phyloP scores from a whole-genome alignment of 345 rosid species.

The Eucalyptus tenuipes region DNA sequence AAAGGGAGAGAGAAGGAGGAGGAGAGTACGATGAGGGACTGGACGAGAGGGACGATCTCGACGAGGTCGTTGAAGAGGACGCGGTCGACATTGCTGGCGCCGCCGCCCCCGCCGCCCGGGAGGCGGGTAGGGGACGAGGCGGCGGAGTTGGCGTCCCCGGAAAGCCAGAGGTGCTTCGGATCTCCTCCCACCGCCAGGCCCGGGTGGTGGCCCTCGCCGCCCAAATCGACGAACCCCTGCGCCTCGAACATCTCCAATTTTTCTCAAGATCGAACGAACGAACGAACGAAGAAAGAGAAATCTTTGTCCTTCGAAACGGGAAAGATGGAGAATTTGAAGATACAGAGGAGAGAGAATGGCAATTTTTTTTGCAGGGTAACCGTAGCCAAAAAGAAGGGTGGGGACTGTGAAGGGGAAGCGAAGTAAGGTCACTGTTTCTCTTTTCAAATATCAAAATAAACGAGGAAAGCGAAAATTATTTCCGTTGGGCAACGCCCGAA shows the following conservation, averaged over 20 bases:
- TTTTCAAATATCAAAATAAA: not conserved
- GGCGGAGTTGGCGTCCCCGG: constrained; percentile 21
- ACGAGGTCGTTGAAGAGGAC: constrained; percentile 78
- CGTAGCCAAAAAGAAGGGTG: not conserved
- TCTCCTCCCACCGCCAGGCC: constrained; percentile 39
- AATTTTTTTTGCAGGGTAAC: not conserved
- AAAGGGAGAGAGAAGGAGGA: not conserved
- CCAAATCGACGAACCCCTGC: constrained; percentile 47
- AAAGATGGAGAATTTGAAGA: not conserved
- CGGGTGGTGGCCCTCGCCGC: constrained; percentile 32
- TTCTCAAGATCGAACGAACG: not conserved
- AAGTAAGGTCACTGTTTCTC: too few species aligned
- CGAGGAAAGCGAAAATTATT: not conserved
- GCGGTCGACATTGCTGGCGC: constrained; percentile 47
- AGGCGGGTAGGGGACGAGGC: constrained; percentile 32
- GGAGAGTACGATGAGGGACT: constrained; percentile 65
- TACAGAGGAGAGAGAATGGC: not conserved
- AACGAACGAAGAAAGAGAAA: not conserved
- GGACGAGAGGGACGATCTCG: constrained; percentile 84
- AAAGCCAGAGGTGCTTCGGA: constrained; percentile 47
- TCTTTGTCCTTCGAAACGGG: not conserved
- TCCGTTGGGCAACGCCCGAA: not conserved
- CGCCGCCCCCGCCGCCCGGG: not conserved
- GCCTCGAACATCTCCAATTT: constrained; percentile 36
- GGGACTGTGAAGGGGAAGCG: not conserved